A percentile compares a stretch with the other conserved stretches of the same genome.
phyloP scores from a whole-genome alignment of 805 yeast species.

The Kluyveromyces siamensis region DNA sequence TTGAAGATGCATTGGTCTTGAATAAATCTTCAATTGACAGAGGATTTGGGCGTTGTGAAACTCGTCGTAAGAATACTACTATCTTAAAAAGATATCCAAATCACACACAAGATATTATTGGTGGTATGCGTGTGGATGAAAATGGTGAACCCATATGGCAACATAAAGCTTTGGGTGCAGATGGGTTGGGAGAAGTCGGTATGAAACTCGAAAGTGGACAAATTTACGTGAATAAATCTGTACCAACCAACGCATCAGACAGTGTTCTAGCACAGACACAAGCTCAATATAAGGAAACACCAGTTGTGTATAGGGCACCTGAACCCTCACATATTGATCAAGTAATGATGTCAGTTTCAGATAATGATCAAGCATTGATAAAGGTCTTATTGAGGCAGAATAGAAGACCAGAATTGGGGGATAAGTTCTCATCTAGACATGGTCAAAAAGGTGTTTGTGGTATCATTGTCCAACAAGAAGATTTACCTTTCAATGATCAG shows the following conservation, averaged over 20 bases:
- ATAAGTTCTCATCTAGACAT: constrained; percentile 93
- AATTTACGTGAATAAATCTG: constrained; percentile 85
- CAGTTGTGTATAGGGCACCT: constrained; percentile 87
- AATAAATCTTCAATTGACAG: constrained; percentile 91
- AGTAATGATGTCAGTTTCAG: constrained; percentile 94
- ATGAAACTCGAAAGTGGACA: constrained; percentile 85
- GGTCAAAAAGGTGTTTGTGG: constrained; percentile 99
- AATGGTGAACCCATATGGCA: constrained; percentile 75
- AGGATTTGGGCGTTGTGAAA: constrained; percentile 97
- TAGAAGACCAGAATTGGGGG: constrained; percentile 95
- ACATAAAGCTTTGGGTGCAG: constrained; percentile 82
- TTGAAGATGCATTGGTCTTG: constrained; percentile 94
- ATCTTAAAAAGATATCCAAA: constrained; percentile 86
- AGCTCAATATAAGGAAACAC: constrained; percentile 75
- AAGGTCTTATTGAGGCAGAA: constrained; percentile 91
- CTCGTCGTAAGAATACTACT: constrained; percentile 83
- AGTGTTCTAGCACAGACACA: constrained; percentile 29
- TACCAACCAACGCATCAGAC: constrained; percentile 79
- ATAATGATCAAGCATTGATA: constrained; percentile 87
- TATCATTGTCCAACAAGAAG: constrained; percentile 94
- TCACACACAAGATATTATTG: constrained; percentile 83
- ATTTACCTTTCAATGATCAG: constrained; percentile 87
- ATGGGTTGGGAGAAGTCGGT: constrained; percentile 96
- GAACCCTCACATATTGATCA: constrained; percentile 94
- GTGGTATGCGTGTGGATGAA: constrained; percentile 85